Base-by-base conservation (phyloP, 2,329 filamentous ascomycete species). In the Phoma herbarum region DNA sequence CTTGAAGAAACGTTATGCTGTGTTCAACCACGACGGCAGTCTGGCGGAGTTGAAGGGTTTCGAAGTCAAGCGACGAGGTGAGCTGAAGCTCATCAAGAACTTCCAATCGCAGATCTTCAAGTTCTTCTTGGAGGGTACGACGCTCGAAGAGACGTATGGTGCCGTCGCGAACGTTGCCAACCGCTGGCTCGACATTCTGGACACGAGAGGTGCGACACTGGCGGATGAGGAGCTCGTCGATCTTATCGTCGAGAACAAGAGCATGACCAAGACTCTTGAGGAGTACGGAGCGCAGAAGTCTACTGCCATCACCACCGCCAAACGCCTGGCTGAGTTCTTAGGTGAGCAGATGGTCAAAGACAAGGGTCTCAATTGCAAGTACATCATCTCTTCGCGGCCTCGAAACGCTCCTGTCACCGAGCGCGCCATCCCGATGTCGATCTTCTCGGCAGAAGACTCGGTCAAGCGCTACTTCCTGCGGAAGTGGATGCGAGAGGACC, bases 41-140 rank as follows among this genome's bases (percentile, higher is more conserved):
- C 83, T 99, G 51, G 95, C 95, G 14, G 95, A 99, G 75, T 78
- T 99, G 73, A 99, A 99, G 74, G 95, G 95, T 6, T 99, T 99
- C 73, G 95, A 99, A 73, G 89, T 99, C 65, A 99, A 99, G 82
- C 89, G 95, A 75, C 87, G 95, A 86, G 95, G 95, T 83, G 95
- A 99, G 80, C 82, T 99, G 68, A 99, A 99, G 81, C 88, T 99
- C 68, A 99, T 99, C 85, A 99, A 99, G 80, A 99, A 98, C 74
- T 99, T 99, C 77, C 95, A 99, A 77, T 92, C 95, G 60, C 95
- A 99, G 73, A 97, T 99, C 66, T 99, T 99, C 88, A 97, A 97
- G 75, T 98, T 99, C 79, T 99, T 99, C 80, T 82, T 99, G 6
- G 94, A 99, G 72, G 95, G 95, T 7, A 85, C 86, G 4, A 96